Base-by-base conservation (phyloP, 1,139 yeast genomes). In the Eremothecium sinecaudum region DNA sequence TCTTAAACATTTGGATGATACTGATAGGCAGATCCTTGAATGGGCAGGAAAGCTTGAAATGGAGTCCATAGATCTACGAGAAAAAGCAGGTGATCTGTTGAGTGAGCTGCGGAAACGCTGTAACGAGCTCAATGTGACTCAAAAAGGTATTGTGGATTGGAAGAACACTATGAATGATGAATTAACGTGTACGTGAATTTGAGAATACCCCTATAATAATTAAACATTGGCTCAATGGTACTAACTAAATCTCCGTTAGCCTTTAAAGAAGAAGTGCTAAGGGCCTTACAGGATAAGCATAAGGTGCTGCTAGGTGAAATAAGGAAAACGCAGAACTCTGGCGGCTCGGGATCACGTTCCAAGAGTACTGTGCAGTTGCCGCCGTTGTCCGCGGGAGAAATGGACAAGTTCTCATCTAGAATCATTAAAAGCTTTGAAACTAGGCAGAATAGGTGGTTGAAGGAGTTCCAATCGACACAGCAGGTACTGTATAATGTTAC, bases 31-130 rank as follows among this genome's bases (percentile, higher is more conserved):
- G 37, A 49, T 67, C 22, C 44, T 66, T 3, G 47, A 58, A 39
- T 67, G 72, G 72, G 71, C 71, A 0, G 59, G 66, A 6, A 58
- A 61, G 25, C 44, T 68, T 15, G 73, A 68, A 41, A 38, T 67
- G 32, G 72, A 68, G 40, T 54, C 64, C n/a, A 51, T 62, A 1
- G 69, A 63, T 19, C 44, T 64, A 16, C 44, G 67, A 24, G 58
- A 56, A 6, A 48, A 54, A 33, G 55, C 67, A 0, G 44, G 44
- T 5, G 46, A 44, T 13, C 43, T 63, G 32, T 45, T 54, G 4
- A 41, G 42, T 14, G 50, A 41, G 28, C 36, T 56, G 20, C 31
- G 38, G 18, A 39, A 42, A 23, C 30, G 30, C 19, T 27, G 30
- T 18, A 35, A 18, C 9, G 31, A 32, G 13, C 26, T 36, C n/a